Conservation (phyloP, 495 filamentous ascomycete genomes). For the Daldinia loculata region DNA sequence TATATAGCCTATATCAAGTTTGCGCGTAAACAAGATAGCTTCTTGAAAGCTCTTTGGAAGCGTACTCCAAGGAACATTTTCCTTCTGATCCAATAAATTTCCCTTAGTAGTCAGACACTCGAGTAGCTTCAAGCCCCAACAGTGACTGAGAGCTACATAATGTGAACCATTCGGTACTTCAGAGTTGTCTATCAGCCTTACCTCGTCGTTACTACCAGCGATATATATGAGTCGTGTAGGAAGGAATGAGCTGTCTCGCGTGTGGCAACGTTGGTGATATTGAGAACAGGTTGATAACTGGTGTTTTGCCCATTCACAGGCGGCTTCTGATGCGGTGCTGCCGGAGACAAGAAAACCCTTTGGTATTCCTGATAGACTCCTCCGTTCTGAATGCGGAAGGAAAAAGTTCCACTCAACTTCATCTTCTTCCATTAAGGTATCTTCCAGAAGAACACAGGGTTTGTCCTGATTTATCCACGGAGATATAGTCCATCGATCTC, state of each 20-base stretch:
- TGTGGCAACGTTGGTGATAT: neutral
- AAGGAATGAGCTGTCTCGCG: neutral
- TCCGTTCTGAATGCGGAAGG: neutral
- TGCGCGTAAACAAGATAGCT: constrained; percentile 1
- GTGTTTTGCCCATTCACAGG: neutral
- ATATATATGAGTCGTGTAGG: constrained; percentile 11
- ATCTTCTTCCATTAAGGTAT: neutral
- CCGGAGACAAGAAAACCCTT: neutral
- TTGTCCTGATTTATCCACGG: constrained; percentile 1
- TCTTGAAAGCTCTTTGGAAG: constrained; percentile 13
- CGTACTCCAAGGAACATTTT: constrained; percentile 2
- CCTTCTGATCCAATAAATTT: neutral
- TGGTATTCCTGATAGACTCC: neutral
- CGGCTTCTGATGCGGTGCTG: neutral
- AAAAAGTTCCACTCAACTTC: constrained; percentile 3
- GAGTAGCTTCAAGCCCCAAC: neutral
- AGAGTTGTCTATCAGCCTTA: neutral
- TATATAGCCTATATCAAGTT: constrained; percentile 3
- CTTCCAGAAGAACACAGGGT: neutral
- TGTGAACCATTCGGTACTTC: neutral
- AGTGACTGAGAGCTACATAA: constrained; percentile 16
- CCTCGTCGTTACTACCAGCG: neutral
- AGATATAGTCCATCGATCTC: neutral
- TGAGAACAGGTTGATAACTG: neutral
- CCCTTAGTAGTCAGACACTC: neutral